Conservation (phyloP, 768 basidiomycete genomes). For the Boletus reticuloceps region DNA sequence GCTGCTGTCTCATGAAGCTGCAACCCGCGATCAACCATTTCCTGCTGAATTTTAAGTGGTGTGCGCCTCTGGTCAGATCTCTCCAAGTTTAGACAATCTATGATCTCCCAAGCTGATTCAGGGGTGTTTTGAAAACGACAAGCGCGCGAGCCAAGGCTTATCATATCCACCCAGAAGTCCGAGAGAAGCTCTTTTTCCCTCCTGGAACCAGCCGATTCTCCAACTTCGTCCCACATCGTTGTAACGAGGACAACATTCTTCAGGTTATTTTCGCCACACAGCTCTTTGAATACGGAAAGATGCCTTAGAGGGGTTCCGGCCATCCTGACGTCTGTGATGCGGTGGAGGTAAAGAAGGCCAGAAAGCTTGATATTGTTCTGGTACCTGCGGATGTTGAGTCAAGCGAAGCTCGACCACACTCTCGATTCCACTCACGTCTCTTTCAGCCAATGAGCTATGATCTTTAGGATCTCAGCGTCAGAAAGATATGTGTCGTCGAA, state of each 20-base stretch:
- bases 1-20: conserved; percentile 13
- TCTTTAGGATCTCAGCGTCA: conserved; percentile 8
- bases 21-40: conserved; percentile 15
- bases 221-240: conserved; percentile 7
- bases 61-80: background rate
- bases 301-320: conserved; percentile 8
- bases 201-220: too few species aligned
- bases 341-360: too few species aligned
- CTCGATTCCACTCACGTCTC: conserved; percentile 2
- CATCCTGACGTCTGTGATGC: background rate
- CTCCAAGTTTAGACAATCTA: background rate
- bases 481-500: conserved; percentile 14
- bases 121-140: too few species aligned
- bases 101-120: background rate
- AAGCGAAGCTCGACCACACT: background rate
- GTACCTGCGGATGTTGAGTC: conserved; percentile 1
- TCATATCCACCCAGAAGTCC: too few species aligned
- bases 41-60: conserved; percentile 15
- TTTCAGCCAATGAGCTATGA: conserved; percentile 16
- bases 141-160: too few species aligned
- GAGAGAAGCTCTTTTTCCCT: too few species aligned
- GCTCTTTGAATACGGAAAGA: background rate
- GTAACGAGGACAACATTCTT: conserved; percentile 19
- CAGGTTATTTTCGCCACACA: conserved; percentile 10
- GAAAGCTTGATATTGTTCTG: too few species aligned